Conservation (phyloP, 176 grass and related monocot genomes). For the Juncus inflexus region DNA sequence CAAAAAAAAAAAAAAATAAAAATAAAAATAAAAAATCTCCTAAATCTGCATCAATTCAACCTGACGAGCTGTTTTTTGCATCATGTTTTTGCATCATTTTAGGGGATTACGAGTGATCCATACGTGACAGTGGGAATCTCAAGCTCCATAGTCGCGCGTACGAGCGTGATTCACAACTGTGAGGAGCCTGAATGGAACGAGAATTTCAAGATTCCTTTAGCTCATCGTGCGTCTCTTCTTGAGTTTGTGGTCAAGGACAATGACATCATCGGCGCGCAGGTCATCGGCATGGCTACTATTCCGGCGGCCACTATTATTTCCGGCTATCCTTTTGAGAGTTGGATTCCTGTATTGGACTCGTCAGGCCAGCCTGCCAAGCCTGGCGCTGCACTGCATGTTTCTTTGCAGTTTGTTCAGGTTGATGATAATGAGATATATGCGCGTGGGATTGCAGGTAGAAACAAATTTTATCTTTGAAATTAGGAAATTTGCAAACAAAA, state of each 20-base stretch:
- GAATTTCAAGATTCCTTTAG: slow-evolving; percentile 46
- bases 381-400: slow-evolving; percentile 7
- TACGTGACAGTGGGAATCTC: slow-evolving; percentile 41
- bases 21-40: background rate
- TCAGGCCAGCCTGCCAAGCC: background rate
- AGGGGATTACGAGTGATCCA: slow-evolving; percentile 42
- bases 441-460: slow-evolving; percentile 32
- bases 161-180: slow-evolving; percentile 61
- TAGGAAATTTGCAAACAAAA: too few relatives aligned
- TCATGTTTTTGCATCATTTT: background rate
- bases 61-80: background rate
- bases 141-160: slow-evolving; percentile 52
- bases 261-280: slow-evolving; percentile 62
- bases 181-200: slow-evolving; percentile 39
- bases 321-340: background rate
- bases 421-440: slow-evolving; percentile 19
- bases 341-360: slow-evolving; percentile 26
- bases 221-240: slow-evolving; percentile 35
- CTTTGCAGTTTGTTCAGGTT: slow-evolving; percentile 33
- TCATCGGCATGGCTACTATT: slow-evolving; percentile 50
- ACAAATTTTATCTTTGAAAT: too few relatives aligned
- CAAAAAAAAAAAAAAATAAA: background rate
- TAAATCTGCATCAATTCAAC: background rate
- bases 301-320: slow-evolving; percentile 13
- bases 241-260: slow-evolving; percentile 59